Conservation (phyloP, 164 flowering plant genomes). For the Vitis rupestris region DNA sequence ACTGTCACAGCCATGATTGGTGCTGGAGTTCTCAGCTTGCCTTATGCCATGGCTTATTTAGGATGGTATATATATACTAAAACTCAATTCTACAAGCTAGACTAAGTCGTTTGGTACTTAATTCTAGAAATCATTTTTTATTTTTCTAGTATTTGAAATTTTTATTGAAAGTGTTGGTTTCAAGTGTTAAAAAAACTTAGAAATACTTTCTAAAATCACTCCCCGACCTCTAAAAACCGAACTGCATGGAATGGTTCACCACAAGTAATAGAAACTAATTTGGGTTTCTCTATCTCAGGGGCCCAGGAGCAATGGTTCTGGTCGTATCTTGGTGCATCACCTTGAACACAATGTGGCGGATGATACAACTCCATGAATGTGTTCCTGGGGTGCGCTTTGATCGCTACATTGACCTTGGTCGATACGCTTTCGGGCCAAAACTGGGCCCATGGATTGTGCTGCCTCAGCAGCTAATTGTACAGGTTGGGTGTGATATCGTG, state of each 20-base stretch:
- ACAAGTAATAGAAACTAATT: too few species aligned
- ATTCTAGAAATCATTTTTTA: not conserved
- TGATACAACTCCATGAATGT: slow-evolving; percentile 84
- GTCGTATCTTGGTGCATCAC: slow-evolving; percentile 81
- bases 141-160: too few species aligned
- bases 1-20: slow-evolving; percentile 95
- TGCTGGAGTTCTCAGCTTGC: slow-evolving; percentile 93
- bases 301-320: slow-evolving; percentile 70
- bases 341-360: slow-evolving; percentile 81
- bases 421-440: slow-evolving; percentile 71
- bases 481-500: slow-evolving; percentile 82
- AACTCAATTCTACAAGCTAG: not conserved
- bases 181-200: too few species aligned
- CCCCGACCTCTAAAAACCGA: too few species aligned
- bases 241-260: too few species aligned
- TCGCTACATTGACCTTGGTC: slow-evolving; percentile 70
- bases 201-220: too few species aligned
- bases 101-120: too few species aligned
- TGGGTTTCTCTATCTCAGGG: slow-evolving; percentile 42
- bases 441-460: slow-evolving; percentile 87
- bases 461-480: slow-evolving; percentile 86
- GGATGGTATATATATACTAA: slow-evolving; percentile 55
- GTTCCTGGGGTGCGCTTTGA: slow-evolving; percentile 82
- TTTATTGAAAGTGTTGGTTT: too few species aligned
- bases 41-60: slow-evolving; percentile 86